Conservation (phyloP, 352 stramenopile species). For the Phytopythium ostracodes region DNA sequence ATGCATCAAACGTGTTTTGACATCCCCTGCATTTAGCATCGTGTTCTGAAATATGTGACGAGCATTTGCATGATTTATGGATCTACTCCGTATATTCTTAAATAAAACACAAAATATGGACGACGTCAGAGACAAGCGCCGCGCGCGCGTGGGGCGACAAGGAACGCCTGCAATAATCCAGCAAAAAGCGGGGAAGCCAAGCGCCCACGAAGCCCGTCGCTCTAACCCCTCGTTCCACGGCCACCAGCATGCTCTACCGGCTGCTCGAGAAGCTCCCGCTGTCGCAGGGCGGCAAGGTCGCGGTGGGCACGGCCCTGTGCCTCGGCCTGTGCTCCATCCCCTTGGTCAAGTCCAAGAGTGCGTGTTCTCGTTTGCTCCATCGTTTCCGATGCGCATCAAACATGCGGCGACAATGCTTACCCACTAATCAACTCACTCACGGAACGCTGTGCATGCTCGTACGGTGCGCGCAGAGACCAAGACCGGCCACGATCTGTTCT, state of each 20-base stretch:
- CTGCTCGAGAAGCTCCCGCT: slow-evolving; percentile 69
- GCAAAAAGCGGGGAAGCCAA: background rate
- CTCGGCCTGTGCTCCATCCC: slow-evolving; percentile 69
- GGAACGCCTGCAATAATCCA: background rate
- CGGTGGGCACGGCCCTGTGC: slow-evolving; percentile 60
- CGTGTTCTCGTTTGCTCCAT: slow-evolving; percentile 9
- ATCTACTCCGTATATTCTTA: background rate
- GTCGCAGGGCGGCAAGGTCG: slow-evolving; percentile 67
- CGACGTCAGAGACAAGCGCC: background rate
- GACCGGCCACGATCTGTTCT: slow-evolving; percentile 81
- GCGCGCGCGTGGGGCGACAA: no score
- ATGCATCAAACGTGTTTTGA: background rate
- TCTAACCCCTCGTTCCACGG: background rate
- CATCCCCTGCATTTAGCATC: background rate
- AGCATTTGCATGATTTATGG: background rate
- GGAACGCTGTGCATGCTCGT: slow-evolving; percentile 3
- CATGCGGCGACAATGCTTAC: background rate
- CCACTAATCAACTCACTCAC: no score
- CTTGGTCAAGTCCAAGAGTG: slow-evolving; percentile 58
- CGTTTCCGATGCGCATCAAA: background rate
- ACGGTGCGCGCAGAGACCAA: slow-evolving; percentile 46
- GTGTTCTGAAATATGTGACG: background rate
- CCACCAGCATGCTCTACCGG: slow-evolving; percentile 39
- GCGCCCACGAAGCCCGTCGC: background rate
- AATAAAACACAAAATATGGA: background rate